A percentile compares a stretch with the other conserved stretches of the same genome.
These are phyloP conservation scores for Boletus subparvulus DNA, from an alignment of 768 basidiomycete species.

Conservation along the genomic window DNA sequence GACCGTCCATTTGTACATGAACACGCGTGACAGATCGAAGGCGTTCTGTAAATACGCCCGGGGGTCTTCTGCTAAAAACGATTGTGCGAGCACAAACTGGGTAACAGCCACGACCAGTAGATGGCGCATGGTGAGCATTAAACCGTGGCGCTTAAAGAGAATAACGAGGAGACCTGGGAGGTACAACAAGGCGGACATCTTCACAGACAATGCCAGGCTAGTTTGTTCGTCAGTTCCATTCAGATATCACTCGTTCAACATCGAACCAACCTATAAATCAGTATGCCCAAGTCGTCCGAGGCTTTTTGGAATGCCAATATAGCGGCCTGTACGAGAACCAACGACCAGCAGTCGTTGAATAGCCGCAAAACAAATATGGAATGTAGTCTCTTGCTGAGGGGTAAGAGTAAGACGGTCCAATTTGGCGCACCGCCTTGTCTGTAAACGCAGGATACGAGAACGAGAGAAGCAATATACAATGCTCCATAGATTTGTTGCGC, in stretches of 20 bases:
- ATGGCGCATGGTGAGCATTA: slow-evolving; percentile 51
- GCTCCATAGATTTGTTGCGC: slow-evolving; percentile 79
- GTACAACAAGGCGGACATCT: slow-evolving; percentile 93
- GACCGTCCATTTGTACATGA: slow-evolving; percentile 96
- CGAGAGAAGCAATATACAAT: slow-evolving; percentile 69
- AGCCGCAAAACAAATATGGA: slow-evolving; percentile 89
- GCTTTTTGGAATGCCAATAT: slow-evolving; percentile 63
- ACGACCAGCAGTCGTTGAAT: slow-evolving; percentile 94
- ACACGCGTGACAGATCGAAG: slow-evolving; percentile 85
- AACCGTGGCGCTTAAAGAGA: slow-evolving; percentile 70
- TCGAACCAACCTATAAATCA: slow-evolving; percentile 68
- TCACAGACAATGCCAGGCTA: slow-evolving; percentile 72
- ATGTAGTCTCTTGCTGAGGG: slow-evolving; percentile 89
- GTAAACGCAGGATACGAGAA: slow-evolving; percentile 70
- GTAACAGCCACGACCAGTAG: slow-evolving; percentile 35
- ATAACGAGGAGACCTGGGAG: slow-evolving; percentile 85
- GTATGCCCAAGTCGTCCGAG: slow-evolving; percentile 58
- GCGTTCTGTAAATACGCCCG: slow-evolving; percentile 70
- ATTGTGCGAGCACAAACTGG: slow-evolving; percentile 64
- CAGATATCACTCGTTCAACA: background rate
- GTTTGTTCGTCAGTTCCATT: slow-evolving; percentile 1
- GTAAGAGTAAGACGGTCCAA: slow-evolving; percentile 68
- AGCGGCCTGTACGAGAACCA: slow-evolving; percentile 62
- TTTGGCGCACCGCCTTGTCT: slow-evolving; percentile 61
- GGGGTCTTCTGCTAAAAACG: slow-evolving; percentile 64